Conservation (phyloP, 306 rosid species). For the Crataegus laevigata region DNA sequence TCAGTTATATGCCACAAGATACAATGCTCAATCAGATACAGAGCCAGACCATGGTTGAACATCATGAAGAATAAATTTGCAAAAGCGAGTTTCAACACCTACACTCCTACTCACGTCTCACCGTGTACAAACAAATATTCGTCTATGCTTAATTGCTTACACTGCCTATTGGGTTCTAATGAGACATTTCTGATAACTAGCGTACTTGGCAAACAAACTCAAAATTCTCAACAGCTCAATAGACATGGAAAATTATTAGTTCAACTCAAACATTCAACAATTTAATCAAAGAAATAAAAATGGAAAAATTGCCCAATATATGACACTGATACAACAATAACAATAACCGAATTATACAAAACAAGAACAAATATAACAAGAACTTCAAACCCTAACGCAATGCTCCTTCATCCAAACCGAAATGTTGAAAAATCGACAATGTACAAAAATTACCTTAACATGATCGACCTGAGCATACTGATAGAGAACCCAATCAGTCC, state of each 20-base stretch:
- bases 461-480: constrained; percentile 45
- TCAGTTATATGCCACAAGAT: background rate
- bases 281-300: background rate
- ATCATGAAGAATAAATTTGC: background rate
- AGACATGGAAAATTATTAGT: background rate
- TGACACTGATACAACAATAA: background rate
- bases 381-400: background rate
- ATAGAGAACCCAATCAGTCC: constrained; percentile 49
- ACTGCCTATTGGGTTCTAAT: background rate
- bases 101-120: background rate
- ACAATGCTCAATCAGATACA: background rate
- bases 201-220: background rate
- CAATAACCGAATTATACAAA: background rate
- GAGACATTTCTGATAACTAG: background rate
- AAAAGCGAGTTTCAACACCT: background rate
- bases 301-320: background rate
- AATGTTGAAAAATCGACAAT: background rate
- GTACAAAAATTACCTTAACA: constrained; percentile 29
- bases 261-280: background rate
- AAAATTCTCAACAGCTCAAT: background rate
- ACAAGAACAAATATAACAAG: background rate
- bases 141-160: background rate
- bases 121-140: background rate
- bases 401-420: background rate
- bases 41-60: background rate